Evolutionary conservation across 768 basidiomycete species (phyloP).

Genomic region (Mycena galericulata): DNA sequence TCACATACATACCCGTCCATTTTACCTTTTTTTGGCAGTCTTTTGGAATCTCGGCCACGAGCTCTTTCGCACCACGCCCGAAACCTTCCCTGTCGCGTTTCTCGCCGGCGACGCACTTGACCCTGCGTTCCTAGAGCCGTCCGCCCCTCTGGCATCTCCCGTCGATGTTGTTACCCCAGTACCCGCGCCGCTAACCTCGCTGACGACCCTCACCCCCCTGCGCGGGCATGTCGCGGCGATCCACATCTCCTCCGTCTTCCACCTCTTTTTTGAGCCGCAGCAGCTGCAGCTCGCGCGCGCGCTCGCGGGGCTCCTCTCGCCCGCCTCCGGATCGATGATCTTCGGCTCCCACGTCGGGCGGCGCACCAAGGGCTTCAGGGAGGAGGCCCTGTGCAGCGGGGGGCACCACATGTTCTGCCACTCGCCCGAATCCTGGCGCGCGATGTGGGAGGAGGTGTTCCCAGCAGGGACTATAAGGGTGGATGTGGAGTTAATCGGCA

Average conservation of each 20-base stretch:
- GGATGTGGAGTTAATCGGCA: conserved; percentile 35
- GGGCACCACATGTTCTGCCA: conserved; percentile 51
- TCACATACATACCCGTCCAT: neutral
- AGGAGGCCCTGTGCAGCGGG: conserved; percentile 3
- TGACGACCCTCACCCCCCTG: conserved; percentile 58
- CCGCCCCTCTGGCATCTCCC: conserved; percentile 35
- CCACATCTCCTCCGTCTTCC: conserved; percentile 51
- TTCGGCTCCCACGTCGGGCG: conserved; percentile 53
- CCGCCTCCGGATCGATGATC: conserved; percentile 48
- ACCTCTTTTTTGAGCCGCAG: conserved; percentile 49
- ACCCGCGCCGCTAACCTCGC: conserved; percentile 37
- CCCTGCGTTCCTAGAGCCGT: conserved; percentile 54
- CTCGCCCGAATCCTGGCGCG: conserved; percentile 50
- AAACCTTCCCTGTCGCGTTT: conserved; percentile 67
- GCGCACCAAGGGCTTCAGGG: conserved; percentile 46
- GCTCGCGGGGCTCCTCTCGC: conserved; percentile 48
- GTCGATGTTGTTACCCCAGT: conserved; percentile 36
- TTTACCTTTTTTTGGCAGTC: conserved; percentile 45
- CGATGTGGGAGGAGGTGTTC: conserved; percentile 53
- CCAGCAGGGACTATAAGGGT: conserved; percentile 42
- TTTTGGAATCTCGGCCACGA: conserved; percentile 75
- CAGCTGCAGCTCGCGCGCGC: conserved; percentile 46
- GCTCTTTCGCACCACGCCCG: conserved; percentile 65
- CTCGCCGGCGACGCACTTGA: conserved; percentile 68
- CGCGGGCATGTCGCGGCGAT: conserved; percentile 63